Percentiles rank a stretch among this genome's conserved stretches.
Conservation (phyloP, 1,139 yeast genomes). For the Geotrichum candidum region DNA sequence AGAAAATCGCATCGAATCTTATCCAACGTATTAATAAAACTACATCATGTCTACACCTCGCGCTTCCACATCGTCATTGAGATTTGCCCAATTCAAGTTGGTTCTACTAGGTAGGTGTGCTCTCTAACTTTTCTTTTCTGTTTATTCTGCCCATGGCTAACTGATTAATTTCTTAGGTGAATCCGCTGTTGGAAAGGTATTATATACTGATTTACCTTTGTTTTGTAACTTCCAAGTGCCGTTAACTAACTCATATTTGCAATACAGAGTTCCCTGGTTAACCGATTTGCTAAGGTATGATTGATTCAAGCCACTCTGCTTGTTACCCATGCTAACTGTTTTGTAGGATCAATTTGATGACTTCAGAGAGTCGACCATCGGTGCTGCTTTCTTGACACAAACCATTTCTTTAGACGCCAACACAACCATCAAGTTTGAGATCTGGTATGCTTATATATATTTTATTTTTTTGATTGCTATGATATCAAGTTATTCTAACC, state of each 20-base stretch:
- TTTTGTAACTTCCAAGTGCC: neutral
- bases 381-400: conserved; percentile 95
- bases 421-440: conserved; percentile 44
- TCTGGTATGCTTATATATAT: conserved; percentile 33
- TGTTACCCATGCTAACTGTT: conserved; percentile 1
- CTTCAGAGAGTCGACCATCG: conserved; percentile 89
- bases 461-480: conserved; percentile 8
- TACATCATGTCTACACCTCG: conserved; percentile 30
- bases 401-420: conserved; percentile 60
- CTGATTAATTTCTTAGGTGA: conserved; percentile 49
- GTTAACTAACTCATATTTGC: conserved; percentile 29
- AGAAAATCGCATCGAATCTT: neutral
- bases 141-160: neutral
- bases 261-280: conserved; percentile 59
- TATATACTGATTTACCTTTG: neutral
- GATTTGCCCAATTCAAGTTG: conserved; percentile 68
- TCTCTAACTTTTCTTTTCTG: neutral
- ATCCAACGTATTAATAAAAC: neutral
- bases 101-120: conserved; percentile 55
- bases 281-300: conserved; percentile 70
- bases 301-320: neutral
- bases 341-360: conserved; percentile 76
- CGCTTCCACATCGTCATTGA: conserved; percentile 33
- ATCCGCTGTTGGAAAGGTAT: conserved; percentile 87
- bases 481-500: conserved; percentile 33